Evolutionary conservation across 139 green algal genomes (phyloP).

Genomic region (Closterium sp.): DNA sequence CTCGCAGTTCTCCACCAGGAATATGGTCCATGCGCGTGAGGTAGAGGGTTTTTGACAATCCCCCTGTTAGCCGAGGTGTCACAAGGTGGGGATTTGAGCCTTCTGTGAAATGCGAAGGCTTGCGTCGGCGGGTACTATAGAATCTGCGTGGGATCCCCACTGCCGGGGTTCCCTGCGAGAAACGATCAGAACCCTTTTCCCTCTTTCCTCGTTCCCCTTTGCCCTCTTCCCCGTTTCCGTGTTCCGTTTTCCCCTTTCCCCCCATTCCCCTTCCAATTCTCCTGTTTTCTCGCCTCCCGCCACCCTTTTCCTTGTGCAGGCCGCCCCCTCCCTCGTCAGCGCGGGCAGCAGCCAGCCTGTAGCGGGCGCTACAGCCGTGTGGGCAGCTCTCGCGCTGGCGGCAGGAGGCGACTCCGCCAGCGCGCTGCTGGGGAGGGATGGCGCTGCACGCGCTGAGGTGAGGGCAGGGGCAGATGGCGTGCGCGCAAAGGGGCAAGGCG

Average conservation of each 20-base stretch:
- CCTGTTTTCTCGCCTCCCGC: neutral
- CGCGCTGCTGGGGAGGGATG: neutral
- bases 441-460: neutral
- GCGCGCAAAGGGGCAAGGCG: neutral
- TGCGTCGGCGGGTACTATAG: neutral
- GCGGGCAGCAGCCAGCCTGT: neutral
- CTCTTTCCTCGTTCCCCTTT: too few relatives aligned
- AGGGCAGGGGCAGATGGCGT: neutral
- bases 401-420: neutral
- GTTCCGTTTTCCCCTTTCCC: too few relatives aligned
- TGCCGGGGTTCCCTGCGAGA: neutral
- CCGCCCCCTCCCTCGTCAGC: neutral
- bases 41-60: neutral
- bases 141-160: neutral
- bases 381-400: neutral
- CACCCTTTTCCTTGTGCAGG: neutral
- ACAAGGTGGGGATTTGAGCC: too few relatives aligned
- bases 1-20: neutral
- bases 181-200: neutral
- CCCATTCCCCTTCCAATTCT: too few relatives aligned
- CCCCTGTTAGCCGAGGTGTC: too few relatives aligned
- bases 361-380: neutral
- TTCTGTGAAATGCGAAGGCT: too few relatives aligned
- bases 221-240: too few relatives aligned
- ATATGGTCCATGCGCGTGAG: neutral